A percentile compares a stretch with the other conserved stretches of the same genome.
Conservation (phyloP, 169 alveolate genomes). For the Theileria parva region DNA sequence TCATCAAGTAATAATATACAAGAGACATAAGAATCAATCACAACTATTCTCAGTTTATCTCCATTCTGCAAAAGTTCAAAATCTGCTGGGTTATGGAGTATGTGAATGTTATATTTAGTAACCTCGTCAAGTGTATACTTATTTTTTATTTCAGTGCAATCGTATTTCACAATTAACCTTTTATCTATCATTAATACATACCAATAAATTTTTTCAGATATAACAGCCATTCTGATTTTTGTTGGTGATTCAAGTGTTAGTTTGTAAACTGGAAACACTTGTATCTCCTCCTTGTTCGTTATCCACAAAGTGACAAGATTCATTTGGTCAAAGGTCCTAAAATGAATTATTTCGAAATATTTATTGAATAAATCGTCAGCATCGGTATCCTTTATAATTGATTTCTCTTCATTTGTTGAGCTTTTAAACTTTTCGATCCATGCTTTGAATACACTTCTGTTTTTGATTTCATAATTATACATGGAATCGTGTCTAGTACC, state of each 20-base stretch:
- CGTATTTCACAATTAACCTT: slow-evolving; percentile 23
- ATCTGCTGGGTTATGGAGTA: slow-evolving; percentile 9
- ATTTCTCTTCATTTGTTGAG: neutral
- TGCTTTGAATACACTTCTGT: neutral
- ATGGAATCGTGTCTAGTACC: slow-evolving; percentile 12
- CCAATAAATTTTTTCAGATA: neutral
- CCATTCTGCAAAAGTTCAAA: slow-evolving; percentile 25
- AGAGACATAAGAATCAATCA: neutral
- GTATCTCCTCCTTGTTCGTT: slow-evolving; percentile 31
- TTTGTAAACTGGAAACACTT: slow-evolving; percentile 19
- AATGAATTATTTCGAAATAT: slow-evolving; percentile 18
- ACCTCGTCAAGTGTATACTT: neutral
- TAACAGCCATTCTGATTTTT: neutral
- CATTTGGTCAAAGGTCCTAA: neutral
- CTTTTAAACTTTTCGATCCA: slow-evolving; percentile 5
- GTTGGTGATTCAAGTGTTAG: slow-evolving; percentile 6
- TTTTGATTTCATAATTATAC: neutral
- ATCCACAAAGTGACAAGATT: slow-evolving; percentile 24
- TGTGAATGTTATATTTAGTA: neutral
- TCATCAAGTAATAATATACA: slow-evolving; percentile 21
- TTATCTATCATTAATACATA: slow-evolving; percentile 7
- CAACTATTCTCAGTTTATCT: neutral
- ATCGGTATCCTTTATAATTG: neutral
- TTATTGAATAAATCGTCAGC: neutral
- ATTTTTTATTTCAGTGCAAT: neutral